phyloP scores from a whole-genome alignment of 352 stramenopile species.

The Pythium biforme region DNA sequence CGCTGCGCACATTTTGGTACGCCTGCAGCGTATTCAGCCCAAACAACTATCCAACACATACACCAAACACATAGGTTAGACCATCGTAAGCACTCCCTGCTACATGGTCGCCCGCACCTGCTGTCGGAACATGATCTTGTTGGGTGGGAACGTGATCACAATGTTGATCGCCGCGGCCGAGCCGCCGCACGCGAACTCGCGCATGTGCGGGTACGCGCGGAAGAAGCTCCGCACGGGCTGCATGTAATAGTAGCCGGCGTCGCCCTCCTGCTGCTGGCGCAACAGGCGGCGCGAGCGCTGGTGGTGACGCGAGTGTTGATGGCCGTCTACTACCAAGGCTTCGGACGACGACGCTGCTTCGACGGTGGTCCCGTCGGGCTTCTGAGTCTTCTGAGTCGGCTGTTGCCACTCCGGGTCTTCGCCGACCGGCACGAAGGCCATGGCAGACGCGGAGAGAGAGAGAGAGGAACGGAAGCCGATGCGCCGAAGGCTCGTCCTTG shows the following conservation, averaged over 20 bases:
- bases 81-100: too few species aligned
- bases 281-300: slow-evolving; percentile 11
- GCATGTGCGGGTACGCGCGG: slow-evolving; percentile 55
- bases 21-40: slow-evolving; percentile 67
- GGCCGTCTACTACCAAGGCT: slow-evolving; percentile 12
- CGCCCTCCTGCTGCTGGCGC: slow-evolving; percentile 11
- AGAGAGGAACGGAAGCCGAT: not conserved
- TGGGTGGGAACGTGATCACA: slow-evolving; percentile 82
- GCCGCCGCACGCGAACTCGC: slow-evolving; percentile 81
- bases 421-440: slow-evolving; percentile 20
- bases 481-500: not conserved
- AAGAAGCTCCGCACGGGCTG: slow-evolving; percentile 41
- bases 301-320: slow-evolving; percentile 4
- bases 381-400: not conserved
- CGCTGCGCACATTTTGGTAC: slow-evolving; percentile 62
- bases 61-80: not conserved
- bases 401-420: slow-evolving; percentile 23
- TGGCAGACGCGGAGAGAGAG: not conserved
- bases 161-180: slow-evolving; percentile 87
- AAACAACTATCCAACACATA: slow-evolving; percentile 72
- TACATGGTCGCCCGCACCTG: slow-evolving; percentile 42
- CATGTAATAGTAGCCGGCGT: not conserved
- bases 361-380: not conserved
- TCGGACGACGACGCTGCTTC: not conserved
- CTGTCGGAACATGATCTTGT: slow-evolving; percentile 91